A percentile compares a stretch with the other conserved stretches of the same genome.
Conservation (phyloP, 192 early-diverging fungal species). For the Diversispora eburnea region DNA sequence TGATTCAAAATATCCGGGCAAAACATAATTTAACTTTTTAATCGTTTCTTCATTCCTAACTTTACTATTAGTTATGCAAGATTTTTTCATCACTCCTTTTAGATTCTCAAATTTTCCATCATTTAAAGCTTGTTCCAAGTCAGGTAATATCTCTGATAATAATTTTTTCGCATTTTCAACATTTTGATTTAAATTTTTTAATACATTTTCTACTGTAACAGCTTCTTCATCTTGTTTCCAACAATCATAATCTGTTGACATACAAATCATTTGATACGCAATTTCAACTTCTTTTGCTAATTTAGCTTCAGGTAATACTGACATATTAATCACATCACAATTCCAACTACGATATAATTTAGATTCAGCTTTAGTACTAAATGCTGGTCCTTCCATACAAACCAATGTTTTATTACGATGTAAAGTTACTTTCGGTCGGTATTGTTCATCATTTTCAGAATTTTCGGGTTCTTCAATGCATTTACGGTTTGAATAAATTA, state of each 20-base stretch:
- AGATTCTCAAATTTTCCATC: slow-evolving; percentile 57
- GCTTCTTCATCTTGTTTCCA: slow-evolving; percentile 76
- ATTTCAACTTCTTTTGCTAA: slow-evolving; percentile 97
- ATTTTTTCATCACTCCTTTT: slow-evolving; percentile 78
- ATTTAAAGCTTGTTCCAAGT: slow-evolving; percentile 58
- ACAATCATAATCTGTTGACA: slow-evolving; percentile 99
- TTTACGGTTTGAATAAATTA: slow-evolving; percentile 59
- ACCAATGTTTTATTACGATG: slow-evolving; percentile 84
- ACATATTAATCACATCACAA: slow-evolving; percentile 97
- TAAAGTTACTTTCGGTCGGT: slow-evolving; percentile 35
- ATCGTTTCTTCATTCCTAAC: slow-evolving; percentile 69
- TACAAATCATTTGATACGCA: slow-evolving; percentile 97
- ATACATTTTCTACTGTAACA: slow-evolving; percentile 82
- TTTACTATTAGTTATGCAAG: slow-evolving; percentile 77
- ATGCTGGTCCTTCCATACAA: slow-evolving; percentile 98
- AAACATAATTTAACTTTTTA: slow-evolving; percentile 76
- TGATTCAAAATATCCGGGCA: slow-evolving; percentile 71
- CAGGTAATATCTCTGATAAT: slow-evolving; percentile 73
- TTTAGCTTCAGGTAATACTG: slow-evolving; percentile 92
- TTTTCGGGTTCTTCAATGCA: slow-evolving; percentile 25
- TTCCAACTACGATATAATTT: slow-evolving; percentile 94
- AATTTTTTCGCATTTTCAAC: slow-evolving; percentile 77
- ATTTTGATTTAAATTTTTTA: slow-evolving; percentile 87
- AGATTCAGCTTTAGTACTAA: slow-evolving; percentile 96
- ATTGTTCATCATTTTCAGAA: background rate